phyloP scores from a whole-genome alignment of 1,284 basidiomycete genomes.

The Pulveroboletus sp. region DNA sequence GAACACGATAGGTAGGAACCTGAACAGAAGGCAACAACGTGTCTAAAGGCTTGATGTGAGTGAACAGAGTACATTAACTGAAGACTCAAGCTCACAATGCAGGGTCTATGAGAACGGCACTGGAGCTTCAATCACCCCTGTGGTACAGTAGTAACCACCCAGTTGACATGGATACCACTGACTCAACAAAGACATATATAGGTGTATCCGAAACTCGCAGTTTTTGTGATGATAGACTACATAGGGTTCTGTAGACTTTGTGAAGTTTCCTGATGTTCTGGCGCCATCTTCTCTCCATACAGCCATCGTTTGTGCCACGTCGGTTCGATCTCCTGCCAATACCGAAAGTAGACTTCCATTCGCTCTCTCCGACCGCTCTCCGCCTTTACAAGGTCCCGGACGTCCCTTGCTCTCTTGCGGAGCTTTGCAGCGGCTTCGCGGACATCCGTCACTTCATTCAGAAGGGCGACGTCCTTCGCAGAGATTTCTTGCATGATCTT shows the following conservation, averaged over 20 bases:
- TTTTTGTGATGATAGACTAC: too few species aligned
- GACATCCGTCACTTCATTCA: slow-evolving; percentile 12
- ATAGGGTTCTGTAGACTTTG: too few species aligned
- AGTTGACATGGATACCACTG: too few species aligned
- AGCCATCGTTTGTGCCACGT: slow-evolving; percentile 26
- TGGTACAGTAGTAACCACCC: too few species aligned
- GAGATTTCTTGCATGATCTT: slow-evolving; percentile 27
- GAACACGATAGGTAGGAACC: too few species aligned
- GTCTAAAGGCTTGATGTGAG: too few species aligned
- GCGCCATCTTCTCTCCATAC: slow-evolving; percentile 14
- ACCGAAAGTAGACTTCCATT: slow-evolving; percentile 29
- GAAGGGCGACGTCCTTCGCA: slow-evolving; percentile 11
- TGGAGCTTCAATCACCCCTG: neutral
- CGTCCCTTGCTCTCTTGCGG: slow-evolving; percentile 18
- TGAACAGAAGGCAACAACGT: too few species aligned
- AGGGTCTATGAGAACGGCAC: slow-evolving; percentile 1
- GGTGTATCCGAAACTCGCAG: too few species aligned
- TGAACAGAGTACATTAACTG: neutral
- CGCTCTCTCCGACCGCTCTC: slow-evolving; percentile 26
- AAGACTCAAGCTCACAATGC: neutral
- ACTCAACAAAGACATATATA: too few species aligned
- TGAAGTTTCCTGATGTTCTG: neutral
- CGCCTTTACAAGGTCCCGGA: slow-evolving; percentile 22
- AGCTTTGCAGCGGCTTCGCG: slow-evolving; percentile 19
- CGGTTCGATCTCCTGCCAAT: slow-evolving; percentile 27